Evolutionary conservation across 2,329 filamentous ascomycete species (phyloP).

Genomic region (Akanthomyces dipterigenus): DNA sequence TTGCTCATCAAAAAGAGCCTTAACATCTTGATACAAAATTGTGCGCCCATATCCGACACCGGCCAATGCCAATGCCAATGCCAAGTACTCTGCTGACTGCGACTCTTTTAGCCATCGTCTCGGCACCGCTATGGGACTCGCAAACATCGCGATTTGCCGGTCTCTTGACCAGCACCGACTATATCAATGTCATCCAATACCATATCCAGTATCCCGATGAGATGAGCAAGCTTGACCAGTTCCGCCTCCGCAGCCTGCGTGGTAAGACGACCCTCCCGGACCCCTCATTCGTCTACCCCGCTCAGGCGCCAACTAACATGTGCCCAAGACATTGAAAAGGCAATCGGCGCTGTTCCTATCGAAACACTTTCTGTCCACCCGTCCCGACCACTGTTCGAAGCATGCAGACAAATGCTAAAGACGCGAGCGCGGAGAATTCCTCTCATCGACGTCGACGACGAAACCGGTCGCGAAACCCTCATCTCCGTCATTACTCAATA

Average conservation of each 20-base stretch:
- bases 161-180: constrained; percentile 90
- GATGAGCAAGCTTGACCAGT: constrained; percentile 84
- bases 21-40: constrained; percentile 92
- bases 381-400: constrained; percentile 84
- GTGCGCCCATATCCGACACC: constrained; percentile 38
- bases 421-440: constrained; percentile 91
- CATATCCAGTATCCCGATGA: constrained; percentile 96
- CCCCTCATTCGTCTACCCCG: background rate
- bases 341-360: constrained; percentile 81
- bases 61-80: background rate
- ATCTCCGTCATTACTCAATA: constrained; percentile 98
- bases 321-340: constrained; percentile 78
- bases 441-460: constrained; percentile 86
- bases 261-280: constrained; percentile 46
- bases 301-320: constrained; percentile 5
- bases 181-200: constrained; percentile 98
- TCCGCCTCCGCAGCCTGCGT: constrained; percentile 83
- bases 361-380: constrained; percentile 97
- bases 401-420: constrained; percentile 87
- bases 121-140: constrained; percentile 94
- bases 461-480: constrained; percentile 86
- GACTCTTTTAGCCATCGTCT: constrained; percentile 74
- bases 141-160: constrained; percentile 88
- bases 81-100: constrained; percentile 16
- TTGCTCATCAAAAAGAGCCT: constrained; percentile 95